Percentiles rank a stretch among this genome's conserved stretches.
These are phyloP conservation scores for Pezicula carpinea DNA, from an alignment of 2,329 filamentous ascomycete species.

Conservation along the genomic window DNA sequence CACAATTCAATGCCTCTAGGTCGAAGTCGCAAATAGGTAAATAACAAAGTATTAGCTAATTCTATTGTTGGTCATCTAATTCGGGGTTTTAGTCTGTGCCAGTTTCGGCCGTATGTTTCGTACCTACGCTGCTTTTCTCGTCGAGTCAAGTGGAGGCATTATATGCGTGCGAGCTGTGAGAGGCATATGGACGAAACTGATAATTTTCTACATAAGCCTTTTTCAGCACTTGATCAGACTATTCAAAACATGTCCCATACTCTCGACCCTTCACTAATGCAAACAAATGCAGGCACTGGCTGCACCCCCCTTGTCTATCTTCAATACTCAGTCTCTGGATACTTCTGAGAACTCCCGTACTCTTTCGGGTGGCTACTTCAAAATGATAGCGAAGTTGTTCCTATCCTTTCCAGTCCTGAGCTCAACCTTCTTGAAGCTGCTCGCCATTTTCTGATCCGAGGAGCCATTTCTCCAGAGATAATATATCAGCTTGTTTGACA, in stretches of 20 bases:
- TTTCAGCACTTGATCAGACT: slow-evolving; percentile 6
- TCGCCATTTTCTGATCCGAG: slow-evolving; percentile 17
- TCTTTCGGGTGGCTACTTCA: slow-evolving; percentile 35
- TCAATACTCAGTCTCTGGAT: no score
- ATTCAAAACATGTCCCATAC: slow-evolving; percentile 1
- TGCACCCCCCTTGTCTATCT: no score
- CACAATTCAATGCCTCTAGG: no score
- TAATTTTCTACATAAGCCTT: background rate
- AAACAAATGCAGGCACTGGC: no score
- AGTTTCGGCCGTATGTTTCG: no score
- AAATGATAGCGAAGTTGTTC: slow-evolving; percentile 87
- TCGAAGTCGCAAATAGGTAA: no score
- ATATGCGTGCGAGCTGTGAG: no score
- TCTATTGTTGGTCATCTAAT: no score
- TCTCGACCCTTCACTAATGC: background rate
- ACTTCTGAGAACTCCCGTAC: background rate
- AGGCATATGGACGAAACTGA: background rate
- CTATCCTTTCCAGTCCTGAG: slow-evolving; percentile 68
- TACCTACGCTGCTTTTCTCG: no score
- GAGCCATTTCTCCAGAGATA: slow-evolving; percentile 66
- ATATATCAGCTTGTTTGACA: slow-evolving; percentile 80
- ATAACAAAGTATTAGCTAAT: no score
- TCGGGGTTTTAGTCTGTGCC: no score
- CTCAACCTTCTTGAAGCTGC: slow-evolving; percentile 65
- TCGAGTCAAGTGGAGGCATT: no score